These are phyloP conservation scores for Penicillium manginii DNA, from an alignment of 495 filamentous ascomycete species.

Conservation along the genomic window DNA sequence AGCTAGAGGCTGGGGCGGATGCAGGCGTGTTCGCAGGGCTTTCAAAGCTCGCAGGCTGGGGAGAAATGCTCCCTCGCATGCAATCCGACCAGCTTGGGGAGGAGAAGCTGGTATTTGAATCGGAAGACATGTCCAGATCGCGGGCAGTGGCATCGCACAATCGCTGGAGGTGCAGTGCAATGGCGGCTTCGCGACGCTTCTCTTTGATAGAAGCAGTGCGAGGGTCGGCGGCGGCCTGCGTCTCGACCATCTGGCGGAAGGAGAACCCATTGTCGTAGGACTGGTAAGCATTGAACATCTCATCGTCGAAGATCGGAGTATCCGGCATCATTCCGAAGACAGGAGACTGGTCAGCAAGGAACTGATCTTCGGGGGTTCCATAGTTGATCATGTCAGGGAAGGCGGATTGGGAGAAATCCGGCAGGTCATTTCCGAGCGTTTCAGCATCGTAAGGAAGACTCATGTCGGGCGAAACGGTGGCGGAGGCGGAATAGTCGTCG, in stretches of 20 bases:
- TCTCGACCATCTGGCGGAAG: slow-evolving; percentile 45
- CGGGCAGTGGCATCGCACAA: slow-evolving; percentile 36
- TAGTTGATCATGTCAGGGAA: slow-evolving; percentile 37
- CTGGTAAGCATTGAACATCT: slow-evolving; percentile 27
- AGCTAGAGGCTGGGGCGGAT: slow-evolving; percentile 20
- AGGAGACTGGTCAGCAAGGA: slow-evolving; percentile 24
- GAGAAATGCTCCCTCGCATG: slow-evolving; percentile 33
- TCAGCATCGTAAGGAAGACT: slow-evolving; percentile 34
- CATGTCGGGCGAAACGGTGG: slow-evolving; percentile 41
- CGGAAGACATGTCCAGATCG: slow-evolving; percentile 35
- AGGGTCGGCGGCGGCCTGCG: slow-evolving; percentile 42
- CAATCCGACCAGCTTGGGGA: slow-evolving; percentile 44
- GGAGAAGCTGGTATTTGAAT: slow-evolving; percentile 42
- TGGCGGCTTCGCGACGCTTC: slow-evolving; percentile 50
- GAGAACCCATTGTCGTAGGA: slow-evolving; percentile 25
- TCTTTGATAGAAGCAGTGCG: slow-evolving; percentile 43
- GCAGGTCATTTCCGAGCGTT: slow-evolving; percentile 25
- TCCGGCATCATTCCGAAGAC: slow-evolving; percentile 29
- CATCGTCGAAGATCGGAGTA: slow-evolving; percentile 31
- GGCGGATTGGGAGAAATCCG: slow-evolving; percentile 25
- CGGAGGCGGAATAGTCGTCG: slow-evolving; percentile 37
- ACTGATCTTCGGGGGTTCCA: slow-evolving; percentile 25
- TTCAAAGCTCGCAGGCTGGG: slow-evolving; percentile 15
- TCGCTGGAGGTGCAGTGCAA: slow-evolving; percentile 47
- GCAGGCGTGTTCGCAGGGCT: slow-evolving; percentile 28